Base-by-base conservation (phyloP, 306 rosid species). In the Psophocarpus tetragonolobus region DNA sequence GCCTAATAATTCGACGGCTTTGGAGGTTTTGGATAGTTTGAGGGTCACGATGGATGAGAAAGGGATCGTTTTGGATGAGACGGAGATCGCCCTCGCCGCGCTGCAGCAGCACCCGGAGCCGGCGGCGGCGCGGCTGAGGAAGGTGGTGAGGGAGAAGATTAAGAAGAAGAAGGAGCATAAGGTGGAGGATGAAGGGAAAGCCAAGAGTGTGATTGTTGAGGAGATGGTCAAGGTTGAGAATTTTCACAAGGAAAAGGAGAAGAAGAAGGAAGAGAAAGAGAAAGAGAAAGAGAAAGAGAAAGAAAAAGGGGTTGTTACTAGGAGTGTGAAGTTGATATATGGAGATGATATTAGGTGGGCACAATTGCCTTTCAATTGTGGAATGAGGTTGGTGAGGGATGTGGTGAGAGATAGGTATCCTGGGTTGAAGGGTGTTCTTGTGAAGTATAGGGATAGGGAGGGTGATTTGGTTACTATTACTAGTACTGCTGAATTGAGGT, bases 341-440 rank as follows among this genome's bases (percentile, higher is more conserved):
- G 97, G 97, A 73, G 97, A 94, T 74, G 98, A 94, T 81, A 94
- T 94, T 73, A 92, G 97, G 76, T 89, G 90, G 89, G 98, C 89
- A 0, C 91, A 90, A 30, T 77, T 94, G 53, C 97, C 97, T 9
- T 68, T 67, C 50, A 92, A 89, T 83, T 89, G 97, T 81, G 88
- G 95, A 79, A 71, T 94, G 81, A 83, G 71, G 72, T 50, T 87
- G 79, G 89, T 87, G 4, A 85, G 93, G 85, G 92, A 88, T 65
- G 86, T 87, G 30, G 87, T 92, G 53, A 83, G 71, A 79, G 97
- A 94, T 54, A 80, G 85, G 53, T 92, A 85, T 86, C 94, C 95
- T 0, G 87, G 95, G 67, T 82, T 92, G 79, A 92, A 83, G 80
- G 97, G 96, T 71, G 84, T 88, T 80, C 97, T 94, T 85, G 90